These are phyloP conservation scores for Prasinococcaceae sp. DNA, from an alignment of 139 green algal genomes.

Conservation along the genomic window DNA sequence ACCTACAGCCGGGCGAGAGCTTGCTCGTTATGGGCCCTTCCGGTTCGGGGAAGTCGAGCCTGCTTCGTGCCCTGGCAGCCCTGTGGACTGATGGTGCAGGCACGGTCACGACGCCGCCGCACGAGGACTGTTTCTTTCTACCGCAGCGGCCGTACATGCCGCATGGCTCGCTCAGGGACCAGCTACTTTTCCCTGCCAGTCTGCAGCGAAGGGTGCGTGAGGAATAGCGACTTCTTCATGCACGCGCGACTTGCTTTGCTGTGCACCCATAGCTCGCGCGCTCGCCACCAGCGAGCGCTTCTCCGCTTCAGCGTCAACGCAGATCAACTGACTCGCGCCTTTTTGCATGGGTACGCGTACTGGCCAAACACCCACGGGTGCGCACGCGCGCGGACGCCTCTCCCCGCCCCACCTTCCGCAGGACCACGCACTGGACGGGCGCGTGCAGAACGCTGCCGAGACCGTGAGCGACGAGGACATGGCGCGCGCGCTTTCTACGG, in stretches of 20 bases:
- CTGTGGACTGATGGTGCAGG: constrained; percentile 29
- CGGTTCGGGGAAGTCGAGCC: constrained; percentile 47
- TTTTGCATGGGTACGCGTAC: not conserved
- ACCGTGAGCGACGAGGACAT: not conserved
- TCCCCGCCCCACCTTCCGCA: not conserved
- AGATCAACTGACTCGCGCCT: not conserved
- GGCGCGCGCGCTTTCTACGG: not conserved
- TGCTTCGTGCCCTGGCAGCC: constrained; percentile 44
- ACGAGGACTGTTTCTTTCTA: constrained; percentile 57
- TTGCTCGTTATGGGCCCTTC: constrained; percentile 54
- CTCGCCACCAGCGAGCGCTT: not conserved
- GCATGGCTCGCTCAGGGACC: constrained; percentile 57
- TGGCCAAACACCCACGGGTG: not conserved
- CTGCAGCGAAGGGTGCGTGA: not conserved
- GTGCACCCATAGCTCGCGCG: not conserved
- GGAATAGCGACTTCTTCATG: not conserved
- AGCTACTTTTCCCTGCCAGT: constrained; percentile 61
- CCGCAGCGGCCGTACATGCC: constrained; percentile 77
- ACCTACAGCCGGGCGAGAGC: constrained; percentile 27
- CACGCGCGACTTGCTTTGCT: not conserved
- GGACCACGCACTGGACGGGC: not conserved
- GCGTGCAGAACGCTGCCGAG: not conserved
- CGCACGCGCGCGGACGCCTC: constrained; percentile 1
- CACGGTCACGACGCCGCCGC: constrained; percentile 19
- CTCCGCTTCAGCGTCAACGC: not conserved